Evolutionary conservation across 2,329 filamentous ascomycete species (phyloP).

Genomic region (Colletotrichum sp.): DNA sequence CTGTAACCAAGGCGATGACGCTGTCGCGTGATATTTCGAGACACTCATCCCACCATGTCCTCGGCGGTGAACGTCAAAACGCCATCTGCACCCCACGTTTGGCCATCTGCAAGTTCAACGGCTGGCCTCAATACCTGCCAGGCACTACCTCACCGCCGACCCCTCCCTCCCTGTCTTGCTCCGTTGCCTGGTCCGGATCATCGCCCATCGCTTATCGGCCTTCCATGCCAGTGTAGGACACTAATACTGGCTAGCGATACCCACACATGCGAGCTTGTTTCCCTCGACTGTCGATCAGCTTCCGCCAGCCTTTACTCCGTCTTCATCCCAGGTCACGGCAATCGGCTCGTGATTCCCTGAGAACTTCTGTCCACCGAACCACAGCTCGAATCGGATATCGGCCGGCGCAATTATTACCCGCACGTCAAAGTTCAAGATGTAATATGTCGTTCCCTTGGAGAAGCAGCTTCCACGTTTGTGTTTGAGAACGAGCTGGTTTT

Average conservation of each 20-base stretch:
- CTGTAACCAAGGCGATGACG: not conserved
- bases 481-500: conserved; percentile 41
- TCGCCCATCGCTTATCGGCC: not conserved
- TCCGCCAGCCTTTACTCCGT: conserved; percentile 21
- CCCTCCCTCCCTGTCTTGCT: not conserved
- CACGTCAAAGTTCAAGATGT: conserved; percentile 50
- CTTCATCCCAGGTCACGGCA: conserved; percentile 37
- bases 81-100: conserved; percentile 3
- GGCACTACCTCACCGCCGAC: not conserved
- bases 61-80: conserved; percentile 11
- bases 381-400: conserved; percentile 53
- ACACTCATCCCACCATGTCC: conserved; percentile 6
- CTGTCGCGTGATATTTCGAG: conserved; percentile 8
- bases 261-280: not conserved
- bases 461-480: conserved; percentile 38
- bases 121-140: not conserved
- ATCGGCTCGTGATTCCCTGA: conserved; percentile 43
- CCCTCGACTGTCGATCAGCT: not conserved
- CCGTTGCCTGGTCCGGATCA: not conserved
- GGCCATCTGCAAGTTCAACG: not conserved
- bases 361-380: conserved; percentile 44
- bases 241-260: not conserved
- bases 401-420: conserved; percentile 60
- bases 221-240: not conserved
- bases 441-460: conserved; percentile 39